Evolutionary conservation across 1,284 basidiomycete genomes (phyloP).

Genomic region (Takashimella tepidaria): DNA sequence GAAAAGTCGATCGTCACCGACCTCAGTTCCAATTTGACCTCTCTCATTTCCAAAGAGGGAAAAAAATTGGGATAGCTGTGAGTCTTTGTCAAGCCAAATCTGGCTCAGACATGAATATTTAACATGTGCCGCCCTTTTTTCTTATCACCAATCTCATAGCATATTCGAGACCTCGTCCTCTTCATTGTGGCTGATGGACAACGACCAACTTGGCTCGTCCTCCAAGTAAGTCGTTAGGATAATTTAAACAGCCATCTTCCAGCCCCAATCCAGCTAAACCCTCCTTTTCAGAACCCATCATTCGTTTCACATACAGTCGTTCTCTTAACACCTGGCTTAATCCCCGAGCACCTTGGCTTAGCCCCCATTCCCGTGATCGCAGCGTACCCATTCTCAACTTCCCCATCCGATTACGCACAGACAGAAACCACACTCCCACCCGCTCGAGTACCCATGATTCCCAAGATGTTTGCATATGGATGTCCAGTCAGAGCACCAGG

Average conservation of each 20-base stretch:
- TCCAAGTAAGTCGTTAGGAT: constrained; percentile 57
- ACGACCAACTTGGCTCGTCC: constrained; percentile 72
- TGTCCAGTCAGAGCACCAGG: constrained; percentile 86
- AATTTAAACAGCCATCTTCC: background rate
- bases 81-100: constrained; percentile 35
- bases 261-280: constrained; percentile 1
- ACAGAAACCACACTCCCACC: constrained; percentile 28
- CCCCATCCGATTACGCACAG: constrained; percentile 37
- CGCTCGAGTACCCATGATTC: constrained; percentile 63
- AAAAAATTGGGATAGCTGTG: constrained; percentile 69
- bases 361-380: constrained; percentile 55
- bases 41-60: constrained; percentile 64
- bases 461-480: constrained; percentile 79
- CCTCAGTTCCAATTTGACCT: constrained; percentile 76
- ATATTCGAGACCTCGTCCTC: constrained; percentile 74
- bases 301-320: constrained; percentile 70
- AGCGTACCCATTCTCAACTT: constrained; percentile 57
- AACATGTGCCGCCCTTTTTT: too few relatives aligned
- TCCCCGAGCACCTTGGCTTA: constrained; percentile 62
- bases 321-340: constrained; percentile 74
- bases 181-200: constrained; percentile 75
- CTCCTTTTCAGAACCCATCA: constrained; percentile 57
- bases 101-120: too few relatives aligned
- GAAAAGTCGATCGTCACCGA: constrained; percentile 61
- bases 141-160: too few relatives aligned